Evolutionary conservation across 2,329 filamentous ascomycete genomes (phyloP), one percentile per base, ranked within the genome.

Genomic region (Phialophora macrospora): DNA sequence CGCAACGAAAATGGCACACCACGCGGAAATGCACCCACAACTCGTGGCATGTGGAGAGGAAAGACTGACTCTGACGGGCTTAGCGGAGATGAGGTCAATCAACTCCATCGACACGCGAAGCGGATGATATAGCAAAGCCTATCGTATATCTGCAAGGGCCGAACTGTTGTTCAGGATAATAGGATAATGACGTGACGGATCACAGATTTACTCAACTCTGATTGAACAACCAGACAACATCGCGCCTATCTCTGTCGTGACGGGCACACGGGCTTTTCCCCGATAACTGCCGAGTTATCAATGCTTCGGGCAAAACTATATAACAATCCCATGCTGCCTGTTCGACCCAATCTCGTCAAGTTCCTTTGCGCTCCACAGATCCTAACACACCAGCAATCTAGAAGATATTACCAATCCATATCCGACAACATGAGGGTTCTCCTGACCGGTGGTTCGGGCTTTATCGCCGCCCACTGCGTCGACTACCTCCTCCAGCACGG

Each of bases 381-480:
- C 12, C 26, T 26, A 24, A 3, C 22, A 26, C 22, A 11, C 6
- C 14, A 6, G 38, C 20, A 22, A 14, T 51, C 28, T 24, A 44
- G 51, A 48, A 55, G 17, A 14, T n/a, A 20, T 24, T 60, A 49
- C 32, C 34, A 56, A 7, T 30, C 48, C 11, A 24, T 44, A 58
- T 5, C 62, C 51, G 80, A 78, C 75, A 80, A 78, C 74, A 74
- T 74, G 51, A 80, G 77, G 66, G 78, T 80, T 70, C 74, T 76
- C 55, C 49, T 75, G 22, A 76, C 74, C 52, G 84, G 87, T 70
- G 87, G 85, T 64, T 85, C 81, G 69, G 87, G 87, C 78, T 89
- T 89, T 76, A 88, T 89, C 69, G 87, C 87, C 66, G 86, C 86
- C 46, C 87, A 89, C 72, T 83, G 86, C n/a, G 79, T 89, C 28